phyloP scores from a whole-genome alignment of 192 early-diverging fungal genomes.

The Podila epicladia region DNA sequence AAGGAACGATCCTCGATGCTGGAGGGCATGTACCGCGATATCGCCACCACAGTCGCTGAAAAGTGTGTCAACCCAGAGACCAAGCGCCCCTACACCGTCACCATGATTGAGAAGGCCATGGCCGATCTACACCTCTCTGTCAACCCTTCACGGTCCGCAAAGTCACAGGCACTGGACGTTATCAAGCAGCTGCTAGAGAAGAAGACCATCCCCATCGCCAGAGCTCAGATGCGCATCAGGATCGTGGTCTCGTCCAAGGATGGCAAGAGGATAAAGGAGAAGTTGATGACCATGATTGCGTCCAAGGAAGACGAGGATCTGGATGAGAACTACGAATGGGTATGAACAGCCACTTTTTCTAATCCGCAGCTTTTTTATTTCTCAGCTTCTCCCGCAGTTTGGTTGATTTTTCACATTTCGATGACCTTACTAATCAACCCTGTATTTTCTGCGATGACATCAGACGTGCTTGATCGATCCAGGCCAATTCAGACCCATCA shows the following conservation, averaged over 20 bases:
- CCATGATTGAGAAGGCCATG: constrained; percentile 99
- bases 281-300: constrained; percentile 66
- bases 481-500: constrained; percentile 86
- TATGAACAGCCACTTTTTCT: constrained; percentile 37
- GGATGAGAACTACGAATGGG: constrained; percentile 88
- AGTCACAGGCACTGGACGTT: constrained; percentile 95
- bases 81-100: constrained; percentile 93
- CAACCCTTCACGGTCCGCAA: constrained; percentile 88
- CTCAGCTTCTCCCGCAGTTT: neutral
- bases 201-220: constrained; percentile 87
- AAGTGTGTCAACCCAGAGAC: constrained; percentile 97
- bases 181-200: constrained; percentile 94
- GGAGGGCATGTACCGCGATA: constrained; percentile 86
- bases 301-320: constrained; percentile 80
- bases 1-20: constrained; percentile 92
- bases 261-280: constrained; percentile 87
- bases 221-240: constrained; percentile 94
- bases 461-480: constrained; percentile 90
- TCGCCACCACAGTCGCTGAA: constrained; percentile 95
- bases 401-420: neutral
- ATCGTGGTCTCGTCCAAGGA: constrained; percentile 87
- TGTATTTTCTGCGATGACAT: constrained; percentile 2
- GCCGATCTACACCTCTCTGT: constrained; percentile 91
- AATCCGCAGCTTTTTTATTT: neutral
- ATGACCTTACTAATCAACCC: constrained; percentile 1